Percentiles rank a stretch among this genome's conserved stretches.
phyloP scores from a whole-genome alignment of 2,329 filamentous ascomycete species.

The Peltaster fructicola region DNA sequence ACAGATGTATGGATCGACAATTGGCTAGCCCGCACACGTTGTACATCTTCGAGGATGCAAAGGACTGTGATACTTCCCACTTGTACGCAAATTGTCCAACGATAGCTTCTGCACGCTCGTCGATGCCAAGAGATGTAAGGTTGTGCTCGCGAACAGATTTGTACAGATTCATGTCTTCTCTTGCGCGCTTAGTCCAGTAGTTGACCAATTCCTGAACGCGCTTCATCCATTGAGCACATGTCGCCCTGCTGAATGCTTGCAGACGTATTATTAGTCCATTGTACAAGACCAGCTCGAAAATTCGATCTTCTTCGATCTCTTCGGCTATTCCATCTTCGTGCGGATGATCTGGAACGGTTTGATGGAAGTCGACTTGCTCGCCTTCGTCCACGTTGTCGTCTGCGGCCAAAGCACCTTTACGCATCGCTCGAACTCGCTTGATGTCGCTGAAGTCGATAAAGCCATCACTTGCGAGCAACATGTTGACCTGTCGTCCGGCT shows the following conservation, averaged over 20 bases:
- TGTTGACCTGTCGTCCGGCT: slow-evolving; percentile 38
- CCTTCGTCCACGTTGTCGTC: slow-evolving; percentile 35
- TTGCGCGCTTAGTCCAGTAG: slow-evolving; percentile 43
- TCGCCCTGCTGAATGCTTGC: slow-evolving; percentile 34
- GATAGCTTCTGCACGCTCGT: slow-evolving; percentile 46
- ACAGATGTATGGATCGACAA: slow-evolving; percentile 45
- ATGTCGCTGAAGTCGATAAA: slow-evolving; percentile 45
- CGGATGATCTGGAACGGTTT: slow-evolving; percentile 14
- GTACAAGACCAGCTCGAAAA: slow-evolving; percentile 43
- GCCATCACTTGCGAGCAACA: slow-evolving; percentile 42
- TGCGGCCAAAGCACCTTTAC: slow-evolving; percentile 31
- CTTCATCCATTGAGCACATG: slow-evolving; percentile 44
- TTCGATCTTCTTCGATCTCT: slow-evolving; percentile 37
- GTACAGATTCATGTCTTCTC: slow-evolving; percentile 38
- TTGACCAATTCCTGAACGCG: slow-evolving; percentile 37
- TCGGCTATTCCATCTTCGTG: slow-evolving; percentile 35
- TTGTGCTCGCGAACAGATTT: slow-evolving; percentile 41
- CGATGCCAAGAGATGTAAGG: slow-evolving; percentile 41
- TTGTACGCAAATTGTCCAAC: slow-evolving; percentile 50
- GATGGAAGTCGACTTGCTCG: slow-evolving; percentile 38
- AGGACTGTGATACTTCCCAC: slow-evolving; percentile 48
- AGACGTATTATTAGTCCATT: slow-evolving; percentile 45
- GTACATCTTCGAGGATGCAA: slow-evolving; percentile 46
- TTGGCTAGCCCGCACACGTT: slow-evolving; percentile 48
- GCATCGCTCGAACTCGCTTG: slow-evolving; percentile 37